Evolutionary conservation across 495 filamentous ascomycete genomes (phyloP).

Genomic region (Xylaria grammica): DNA sequence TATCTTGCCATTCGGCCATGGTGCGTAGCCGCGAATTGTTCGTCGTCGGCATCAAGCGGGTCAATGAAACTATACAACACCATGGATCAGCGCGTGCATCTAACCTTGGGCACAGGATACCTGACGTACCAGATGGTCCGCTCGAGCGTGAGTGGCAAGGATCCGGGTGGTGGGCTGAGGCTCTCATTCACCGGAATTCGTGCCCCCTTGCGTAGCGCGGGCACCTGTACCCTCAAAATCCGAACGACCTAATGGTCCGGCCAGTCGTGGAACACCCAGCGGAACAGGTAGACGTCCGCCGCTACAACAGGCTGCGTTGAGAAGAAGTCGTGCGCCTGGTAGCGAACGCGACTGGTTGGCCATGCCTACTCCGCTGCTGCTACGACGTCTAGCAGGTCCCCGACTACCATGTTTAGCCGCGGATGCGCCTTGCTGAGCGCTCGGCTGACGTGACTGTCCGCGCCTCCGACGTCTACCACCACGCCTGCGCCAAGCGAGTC

Average conservation of each 20-base stretch:
- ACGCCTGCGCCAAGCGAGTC: conserved; percentile 20
- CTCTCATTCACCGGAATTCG: conserved; percentile 48
- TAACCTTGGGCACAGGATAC: neutral
- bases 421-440: conserved; percentile 12
- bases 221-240: conserved; percentile 45
- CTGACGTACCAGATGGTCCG: neutral
- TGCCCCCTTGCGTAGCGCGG: conserved; percentile 42
- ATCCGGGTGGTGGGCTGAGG: conserved; percentile 1
- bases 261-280: conserved; percentile 57
- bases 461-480: conserved; percentile 41
- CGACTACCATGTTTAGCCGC: conserved; percentile 22
- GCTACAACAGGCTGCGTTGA: conserved; percentile 43
- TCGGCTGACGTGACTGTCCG: conserved; percentile 13
- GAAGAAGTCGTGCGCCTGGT: conserved; percentile 54
- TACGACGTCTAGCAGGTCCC: conserved; percentile 36
- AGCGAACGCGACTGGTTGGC: conserved; percentile 24
- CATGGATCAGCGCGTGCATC: neutral
- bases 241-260: conserved; percentile 39
- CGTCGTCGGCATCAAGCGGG: conserved; percentile 3
- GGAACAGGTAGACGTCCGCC: conserved; percentile 58
- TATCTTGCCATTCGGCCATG: conserved; percentile 17
- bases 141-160: conserved; percentile 13
- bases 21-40: conserved; percentile 20
- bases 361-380: conserved; percentile 25
- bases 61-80: conserved; percentile 12